Base-by-base conservation (phyloP, 305 asterid species). In the Fraxinus ornus region DNA sequence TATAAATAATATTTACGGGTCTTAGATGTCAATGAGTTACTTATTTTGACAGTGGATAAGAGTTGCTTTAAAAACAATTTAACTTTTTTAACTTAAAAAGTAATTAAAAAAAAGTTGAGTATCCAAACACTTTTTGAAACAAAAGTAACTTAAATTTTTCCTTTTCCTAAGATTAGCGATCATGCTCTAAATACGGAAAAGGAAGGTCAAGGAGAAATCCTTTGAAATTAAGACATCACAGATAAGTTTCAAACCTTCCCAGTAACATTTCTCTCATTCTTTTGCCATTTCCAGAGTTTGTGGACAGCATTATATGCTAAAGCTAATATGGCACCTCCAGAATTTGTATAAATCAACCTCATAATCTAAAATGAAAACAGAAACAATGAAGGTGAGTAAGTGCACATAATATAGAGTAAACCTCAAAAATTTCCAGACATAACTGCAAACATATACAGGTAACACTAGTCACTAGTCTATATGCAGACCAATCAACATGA, bases 221-320 rank as follows among this genome's bases (percentile, higher is more conserved):
- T 22, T 66, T 66, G 74, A 66, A 66, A 30, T 70, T 32, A 13
- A 71, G 44, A 32, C 0, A 12, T 32, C 47, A 32, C 7, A 73
- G 72, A 78, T 70, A 77, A 81, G 73, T 72, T 75, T 24, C 77
- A 77, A 88, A 89, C 93, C 93, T 88, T 91, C 83, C 92, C 96
- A 32, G 83, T 60, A 37, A 55, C 19, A 74, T 90, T 91, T 78
- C 83, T 80, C 64, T 90, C 94, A 78, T 73, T 89, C 19, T 86
- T 80, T 80, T 86, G 89, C 97, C 95, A 92, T 85, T 91, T 93
- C 98, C 97, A 93, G 5, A 91, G 91, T 84, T 90, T 91, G 92
- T 92, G 98, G 64, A 88, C 90, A 3, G 93, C 97, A 81, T 93
- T 92, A 78, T 86, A 85, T 49, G 92, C 91, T 79, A 93, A 79